These are phyloP conservation scores for Coelastrella sp. DNA, from an alignment of 139 green algal genomes.

Conservation along the genomic window DNA sequence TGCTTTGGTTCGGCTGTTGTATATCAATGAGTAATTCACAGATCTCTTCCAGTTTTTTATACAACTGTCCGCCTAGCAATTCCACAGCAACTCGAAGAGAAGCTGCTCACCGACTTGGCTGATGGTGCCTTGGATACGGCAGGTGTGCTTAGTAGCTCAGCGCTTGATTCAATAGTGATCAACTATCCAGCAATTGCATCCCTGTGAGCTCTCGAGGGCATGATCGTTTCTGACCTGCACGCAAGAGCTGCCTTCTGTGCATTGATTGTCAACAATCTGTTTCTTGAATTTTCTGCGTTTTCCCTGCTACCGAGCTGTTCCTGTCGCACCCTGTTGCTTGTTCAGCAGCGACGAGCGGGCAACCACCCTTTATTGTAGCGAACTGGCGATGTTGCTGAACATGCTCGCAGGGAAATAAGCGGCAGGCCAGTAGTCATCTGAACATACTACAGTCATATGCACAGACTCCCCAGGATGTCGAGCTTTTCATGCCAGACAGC, in stretches of 20 bases:
- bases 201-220: too few relatives aligned
- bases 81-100: not conserved
- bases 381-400: not conserved
- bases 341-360: not conserved
- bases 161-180: too few relatives aligned
- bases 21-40: too few relatives aligned
- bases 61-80: not conserved
- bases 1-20: too few relatives aligned
- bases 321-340: not conserved
- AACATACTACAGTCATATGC: conserved; percentile 24
- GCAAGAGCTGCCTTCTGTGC: too few relatives aligned
- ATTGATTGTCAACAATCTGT: too few relatives aligned
- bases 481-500: conserved; percentile 28
- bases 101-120: not conserved
- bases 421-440: not conserved
- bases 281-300: too few relatives aligned
- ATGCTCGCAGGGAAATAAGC: conserved; percentile 29
- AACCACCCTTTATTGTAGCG: not conserved
- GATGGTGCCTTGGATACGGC: conserved; percentile 26
- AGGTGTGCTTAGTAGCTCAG: not conserved
- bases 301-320: too few relatives aligned
- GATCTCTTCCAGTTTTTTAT: too few relatives aligned
- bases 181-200: too few relatives aligned
- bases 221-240: too few relatives aligned
- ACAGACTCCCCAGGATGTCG: not conserved